Base-by-base conservation (phyloP, 1,284 basidiomycete species). In the Boletellus sp. region DNA sequence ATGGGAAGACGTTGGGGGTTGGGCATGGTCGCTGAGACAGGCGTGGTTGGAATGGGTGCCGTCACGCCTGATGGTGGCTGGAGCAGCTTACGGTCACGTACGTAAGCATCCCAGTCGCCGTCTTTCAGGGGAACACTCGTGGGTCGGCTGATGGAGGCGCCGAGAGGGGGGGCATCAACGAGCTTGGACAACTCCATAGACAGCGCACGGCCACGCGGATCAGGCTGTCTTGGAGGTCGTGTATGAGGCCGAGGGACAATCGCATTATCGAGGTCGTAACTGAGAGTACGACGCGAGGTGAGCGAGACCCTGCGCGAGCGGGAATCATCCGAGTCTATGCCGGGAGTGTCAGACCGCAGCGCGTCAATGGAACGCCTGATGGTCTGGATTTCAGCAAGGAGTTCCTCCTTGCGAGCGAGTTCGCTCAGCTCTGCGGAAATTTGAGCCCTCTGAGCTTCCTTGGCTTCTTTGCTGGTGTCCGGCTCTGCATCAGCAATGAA, bases 31-130 rank as follows among this genome's bases (percentile, higher is more conserved):
- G 76, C 63, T 35, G 70, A 69, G 32, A 80, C 59, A 36, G 80
- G 72, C 13, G 81, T 81, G 10, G 85, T 82, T 5, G 76, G 71
- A 60, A 91, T 91, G 2, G 89, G 89, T 22, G 81, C 72, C 7
- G 85, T 82, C 41, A 87, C 76, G 10, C 89, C 89, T 28, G 83
- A 79, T n/a, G 89, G 89, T 44, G 89, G 89, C 62, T 89, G 86
- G 51, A 91, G 71, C 11, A 91, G 75, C 65, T 86, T 90, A 53
- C 89, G 81, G 47, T 91, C 89, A 43, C 82, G 83, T 50, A 91
- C 78, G 66, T 91, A 91, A 44, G 78, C 67, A 58, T 91, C 86
- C 89, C 89, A 91, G 52, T 86, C 80, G 28, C 79, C 75, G 39
- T 88, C 81, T 43, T 76, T 79, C 43, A 88, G 70, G 18, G 89